Evolutionary conservation across 1,139 yeast species (phyloP).

Genomic region (Diutina sp.): DNA sequence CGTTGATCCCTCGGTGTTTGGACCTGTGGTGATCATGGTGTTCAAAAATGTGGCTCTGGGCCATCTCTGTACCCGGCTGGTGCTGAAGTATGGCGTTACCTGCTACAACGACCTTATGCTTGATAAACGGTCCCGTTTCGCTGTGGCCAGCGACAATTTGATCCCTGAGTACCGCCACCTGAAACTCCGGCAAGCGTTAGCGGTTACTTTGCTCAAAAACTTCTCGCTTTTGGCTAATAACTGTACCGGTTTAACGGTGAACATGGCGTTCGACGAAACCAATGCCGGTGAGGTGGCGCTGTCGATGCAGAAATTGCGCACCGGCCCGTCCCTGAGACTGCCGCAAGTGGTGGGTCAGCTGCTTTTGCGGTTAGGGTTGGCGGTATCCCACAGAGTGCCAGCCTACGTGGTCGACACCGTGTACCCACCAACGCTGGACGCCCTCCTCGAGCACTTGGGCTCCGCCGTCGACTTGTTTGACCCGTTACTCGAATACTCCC

Average conservation of each 20-base stretch:
- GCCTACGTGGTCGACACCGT: constrained; percentile 62
- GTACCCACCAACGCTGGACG: constrained; percentile 58
- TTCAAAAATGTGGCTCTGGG: constrained; percentile 32
- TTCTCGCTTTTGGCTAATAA: constrained; percentile 40
- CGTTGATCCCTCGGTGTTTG: constrained; percentile 36
- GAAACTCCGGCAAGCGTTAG: constrained; percentile 61
- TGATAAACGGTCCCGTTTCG: constrained; percentile 51
- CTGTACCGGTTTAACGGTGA: constrained; percentile 8
- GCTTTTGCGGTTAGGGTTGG: constrained; percentile 40
- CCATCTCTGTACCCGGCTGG: constrained; percentile 44
- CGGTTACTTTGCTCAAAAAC: constrained; percentile 59
- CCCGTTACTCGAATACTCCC: constrained; percentile 82
- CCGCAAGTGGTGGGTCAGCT: constrained; percentile 37
- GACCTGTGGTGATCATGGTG: constrained; percentile 39
- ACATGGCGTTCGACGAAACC: constrained; percentile 52
- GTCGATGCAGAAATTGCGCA: constrained; percentile 35
- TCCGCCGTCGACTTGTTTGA: constrained; percentile 85
- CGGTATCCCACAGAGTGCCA: constrained; percentile 40
- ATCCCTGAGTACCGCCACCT: constrained; percentile 35
- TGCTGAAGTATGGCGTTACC: constrained; percentile 62
- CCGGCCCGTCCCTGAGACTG: constrained; percentile 30
- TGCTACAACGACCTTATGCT: constrained; percentile 50
- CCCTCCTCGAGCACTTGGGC: constrained; percentile 62
- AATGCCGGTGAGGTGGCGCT: constrained; percentile 68
- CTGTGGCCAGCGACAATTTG: constrained; percentile 69